Conservation (phyloP, 495 filamentous ascomycete genomes). For the Penicillium cosmopolitanum region DNA sequence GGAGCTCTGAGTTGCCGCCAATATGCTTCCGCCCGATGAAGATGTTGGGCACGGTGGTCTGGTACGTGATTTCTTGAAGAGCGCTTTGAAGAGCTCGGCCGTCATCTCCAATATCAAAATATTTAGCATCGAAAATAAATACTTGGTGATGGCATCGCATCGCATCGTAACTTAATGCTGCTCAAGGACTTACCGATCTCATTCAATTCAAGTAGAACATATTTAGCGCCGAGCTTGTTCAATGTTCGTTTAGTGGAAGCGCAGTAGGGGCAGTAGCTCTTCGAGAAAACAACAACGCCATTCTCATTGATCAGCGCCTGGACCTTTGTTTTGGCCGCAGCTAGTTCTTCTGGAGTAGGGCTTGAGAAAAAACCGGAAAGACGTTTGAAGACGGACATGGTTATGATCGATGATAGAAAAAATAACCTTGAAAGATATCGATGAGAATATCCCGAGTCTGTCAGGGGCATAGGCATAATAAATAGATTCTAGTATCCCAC, state of each 20-base stretch:
- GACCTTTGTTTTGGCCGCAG: background rate
- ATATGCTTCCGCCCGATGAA: constrained; percentile 80
- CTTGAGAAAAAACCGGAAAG: background rate
- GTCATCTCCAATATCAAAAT: constrained; percentile 52
- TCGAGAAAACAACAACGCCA: constrained; percentile 72
- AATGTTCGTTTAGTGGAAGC: constrained; percentile 69
- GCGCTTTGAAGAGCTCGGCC: constrained; percentile 74
- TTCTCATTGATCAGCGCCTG: background rate
- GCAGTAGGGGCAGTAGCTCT: constrained; percentile 87
- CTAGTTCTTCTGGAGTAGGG: background rate
- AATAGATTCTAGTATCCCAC: background rate
- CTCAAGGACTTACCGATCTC: constrained; percentile 62
- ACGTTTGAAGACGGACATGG: constrained; percentile 1
- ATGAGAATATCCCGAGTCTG: background rate
- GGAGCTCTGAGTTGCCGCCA: constrained; percentile 84
- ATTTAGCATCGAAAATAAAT: constrained; percentile 4
- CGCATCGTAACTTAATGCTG: background rate
- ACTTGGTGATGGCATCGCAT: background rate
- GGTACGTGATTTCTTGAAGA: constrained; percentile 67
- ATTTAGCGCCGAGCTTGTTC: constrained; percentile 65
- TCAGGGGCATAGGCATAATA: background rate
- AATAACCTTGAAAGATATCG: background rate
- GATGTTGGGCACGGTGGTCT: constrained; percentile 81
- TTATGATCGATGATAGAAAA: background rate
- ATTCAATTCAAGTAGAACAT: constrained; percentile 75